Percentiles rank a stretch among this genome's conserved stretches.
Evolutionary conservation across 257 asterid species (phyloP).

Genomic region (Echium plantagineum): DNA sequence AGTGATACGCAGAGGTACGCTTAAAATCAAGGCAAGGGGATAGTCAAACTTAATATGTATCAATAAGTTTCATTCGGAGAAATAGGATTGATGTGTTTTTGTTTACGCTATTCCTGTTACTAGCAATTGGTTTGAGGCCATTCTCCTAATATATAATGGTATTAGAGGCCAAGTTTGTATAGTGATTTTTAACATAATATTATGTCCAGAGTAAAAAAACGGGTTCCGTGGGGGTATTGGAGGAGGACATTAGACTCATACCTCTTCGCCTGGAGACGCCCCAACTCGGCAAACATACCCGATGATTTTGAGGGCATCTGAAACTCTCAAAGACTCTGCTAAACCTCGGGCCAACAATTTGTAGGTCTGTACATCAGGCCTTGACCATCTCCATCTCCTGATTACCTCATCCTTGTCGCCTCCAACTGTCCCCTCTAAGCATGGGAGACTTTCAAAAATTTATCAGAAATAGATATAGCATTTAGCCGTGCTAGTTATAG

Average conservation of each 20-base stretch:
- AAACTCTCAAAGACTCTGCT: conserved; percentile 61
- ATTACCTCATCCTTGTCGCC: conserved; percentile 28
- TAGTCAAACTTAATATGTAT: too few relatives aligned
- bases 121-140: too few relatives aligned
- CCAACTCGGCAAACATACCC: conserved; percentile 78
- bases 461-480: not conserved
- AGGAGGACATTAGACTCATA: conserved; percentile 6
- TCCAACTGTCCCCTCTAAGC: conserved; percentile 24
- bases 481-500: too few relatives aligned
- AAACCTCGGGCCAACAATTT: conserved; percentile 55
- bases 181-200: too few relatives aligned
- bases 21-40: not conserved
- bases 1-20: not conserved
- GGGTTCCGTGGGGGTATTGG: too few relatives aligned
- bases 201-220: too few relatives aligned
- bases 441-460: conserved; percentile 1
- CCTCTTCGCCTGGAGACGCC: conserved; percentile 83
- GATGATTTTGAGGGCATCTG: conserved; percentile 70
- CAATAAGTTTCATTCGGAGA: conserved; percentile 1
- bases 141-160: too few relatives aligned
- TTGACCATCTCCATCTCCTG: conserved; percentile 84
- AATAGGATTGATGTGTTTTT: not conserved
- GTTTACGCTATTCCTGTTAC: too few relatives aligned
- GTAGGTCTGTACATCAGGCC: conserved; percentile 71
- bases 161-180: too few relatives aligned